Evolutionary conservation across 805 yeast genomes (phyloP), one percentile per base, ranked within the genome.

Genomic region (Ogataea salicorniae): DNA sequence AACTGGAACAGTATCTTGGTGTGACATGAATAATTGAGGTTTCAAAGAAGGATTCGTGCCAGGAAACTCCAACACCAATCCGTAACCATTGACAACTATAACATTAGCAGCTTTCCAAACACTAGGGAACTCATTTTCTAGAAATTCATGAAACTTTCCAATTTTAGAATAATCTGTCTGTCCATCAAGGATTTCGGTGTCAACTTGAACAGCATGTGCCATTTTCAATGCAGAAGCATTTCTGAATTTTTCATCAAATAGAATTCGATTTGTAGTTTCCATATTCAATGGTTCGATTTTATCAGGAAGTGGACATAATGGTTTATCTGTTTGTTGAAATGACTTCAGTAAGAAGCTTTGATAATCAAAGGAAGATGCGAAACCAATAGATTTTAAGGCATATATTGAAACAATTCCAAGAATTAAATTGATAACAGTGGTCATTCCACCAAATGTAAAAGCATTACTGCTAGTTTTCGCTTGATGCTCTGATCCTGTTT

Each of bases 1-100:
- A n/a, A 84, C 84, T 0, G 94, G 92, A 8, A 84, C 92, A 5
- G 81, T 87, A 57, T 86, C 94, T 61, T 80, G 84, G 61, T 86
- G 94, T 0, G 88, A 89, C 61, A 83, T 79, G 47, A 84, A 69
- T 61, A 86, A 59, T 15, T 80, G 53, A 6, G 95, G 94, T 61
- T 82, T 81, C 50, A 81, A 67, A 9, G 55, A 47, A n/a, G 59
- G 46, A 37, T 75, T 57, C 5, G 77, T 61, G 5, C 94, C 92
- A 52, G 75, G 61, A 80, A 86, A 77, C 6, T 84, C 79, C 63
- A 70, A 77, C 1, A 86, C 68, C 46, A 86, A 67, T 0, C 85
- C 87, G 49, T 79, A 76, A 15, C 77, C 71, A 61, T 84, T 83
- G 45, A 84, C 78, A 29, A 67, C 70, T 47, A 75, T 77, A n/a